A percentile compares a stretch with the other conserved stretches of the same genome.
Evolutionary conservation across 192 early-diverging fungal genomes (phyloP).

Genomic region (Powellomyces hirtus): DNA sequence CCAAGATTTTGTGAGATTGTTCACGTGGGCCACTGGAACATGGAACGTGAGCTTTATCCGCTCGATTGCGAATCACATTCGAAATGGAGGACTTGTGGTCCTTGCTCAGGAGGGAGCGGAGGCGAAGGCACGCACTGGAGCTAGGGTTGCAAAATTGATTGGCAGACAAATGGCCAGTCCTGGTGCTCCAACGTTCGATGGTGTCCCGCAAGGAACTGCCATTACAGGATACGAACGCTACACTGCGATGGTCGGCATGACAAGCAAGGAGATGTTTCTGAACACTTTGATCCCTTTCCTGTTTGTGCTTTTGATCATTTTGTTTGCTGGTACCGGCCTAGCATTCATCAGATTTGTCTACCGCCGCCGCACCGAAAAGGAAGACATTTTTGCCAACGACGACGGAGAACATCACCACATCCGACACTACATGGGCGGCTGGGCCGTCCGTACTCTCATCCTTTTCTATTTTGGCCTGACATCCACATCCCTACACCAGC

Average conservation of each 20-base stretch:
- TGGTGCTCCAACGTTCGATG: neutral
- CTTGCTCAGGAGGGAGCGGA: neutral
- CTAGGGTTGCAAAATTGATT: neutral
- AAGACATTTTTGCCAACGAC: neutral
- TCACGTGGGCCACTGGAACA: slow-evolving; percentile 19
- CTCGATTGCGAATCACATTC: neutral
- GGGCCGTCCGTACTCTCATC: slow-evolving; percentile 2
- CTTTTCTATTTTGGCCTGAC: slow-evolving; percentile 25
- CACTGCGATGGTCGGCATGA: slow-evolving; percentile 9
- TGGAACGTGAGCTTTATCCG: slow-evolving; percentile 15
- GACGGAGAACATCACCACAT: slow-evolving; percentile 13
- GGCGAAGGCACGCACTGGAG: neutral
- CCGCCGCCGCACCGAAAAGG: neutral
- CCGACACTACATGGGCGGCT: slow-evolving; percentile 17
- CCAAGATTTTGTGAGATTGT: slow-evolving; percentile 7
- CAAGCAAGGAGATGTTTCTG: slow-evolving; percentile 9
- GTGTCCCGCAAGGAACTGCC: neutral
- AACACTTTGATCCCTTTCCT: slow-evolving; percentile 16
- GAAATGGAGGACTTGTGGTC: neutral
- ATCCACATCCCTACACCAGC: slow-evolving; percentile 14
- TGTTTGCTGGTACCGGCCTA: neutral
- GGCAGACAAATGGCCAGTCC: neutral
- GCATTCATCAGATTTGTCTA: neutral
- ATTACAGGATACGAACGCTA: slow-evolving; percentile 17
- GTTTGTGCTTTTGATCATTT: neutral